Conservation (phyloP, 1,284 basidiomycete genomes). For the Leccinum fallax region DNA sequence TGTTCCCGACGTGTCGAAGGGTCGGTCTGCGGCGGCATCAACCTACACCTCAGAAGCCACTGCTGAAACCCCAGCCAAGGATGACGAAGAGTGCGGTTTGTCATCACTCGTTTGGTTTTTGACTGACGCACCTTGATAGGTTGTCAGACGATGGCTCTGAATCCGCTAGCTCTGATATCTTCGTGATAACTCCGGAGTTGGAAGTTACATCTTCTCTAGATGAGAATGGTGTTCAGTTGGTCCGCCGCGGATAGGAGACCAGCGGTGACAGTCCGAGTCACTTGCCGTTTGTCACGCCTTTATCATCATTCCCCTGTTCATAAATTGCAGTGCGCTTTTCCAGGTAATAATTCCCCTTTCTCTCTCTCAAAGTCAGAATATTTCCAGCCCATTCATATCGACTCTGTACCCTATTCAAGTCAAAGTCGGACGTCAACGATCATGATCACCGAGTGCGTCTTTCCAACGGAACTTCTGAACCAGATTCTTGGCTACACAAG, state of each 20-base stretch:
- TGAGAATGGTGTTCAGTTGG: neutral
- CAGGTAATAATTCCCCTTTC: too few species aligned
- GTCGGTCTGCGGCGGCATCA: neutral
- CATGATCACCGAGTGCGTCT: neutral
- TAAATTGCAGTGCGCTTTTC: too few species aligned
- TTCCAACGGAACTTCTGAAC: neutral
- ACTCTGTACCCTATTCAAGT: too few species aligned
- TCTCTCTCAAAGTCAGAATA: too few species aligned
- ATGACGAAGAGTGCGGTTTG: neutral
- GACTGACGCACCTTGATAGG: neutral
- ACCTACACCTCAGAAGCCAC: neutral
- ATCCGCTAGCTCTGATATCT: neutral
- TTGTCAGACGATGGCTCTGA: neutral
- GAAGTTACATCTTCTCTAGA: neutral
- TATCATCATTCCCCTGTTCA: too few species aligned
- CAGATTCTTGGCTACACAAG: neutral
- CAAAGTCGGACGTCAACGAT: neutral
- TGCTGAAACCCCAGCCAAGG: neutral
- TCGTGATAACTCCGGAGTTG: neutral
- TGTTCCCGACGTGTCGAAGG: neutral
- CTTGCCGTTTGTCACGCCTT: too few species aligned
- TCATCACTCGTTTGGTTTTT: neutral
- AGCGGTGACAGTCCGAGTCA: too few species aligned
- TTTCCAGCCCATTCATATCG: too few species aligned
- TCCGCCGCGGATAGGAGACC: neutral